Percentiles rank a stretch among this genome's conserved stretches.
These are phyloP conservation scores for Rhizopogon salebrosus DNA, from an alignment of 768 basidiomycete genomes.

Conservation along the genomic window DNA sequence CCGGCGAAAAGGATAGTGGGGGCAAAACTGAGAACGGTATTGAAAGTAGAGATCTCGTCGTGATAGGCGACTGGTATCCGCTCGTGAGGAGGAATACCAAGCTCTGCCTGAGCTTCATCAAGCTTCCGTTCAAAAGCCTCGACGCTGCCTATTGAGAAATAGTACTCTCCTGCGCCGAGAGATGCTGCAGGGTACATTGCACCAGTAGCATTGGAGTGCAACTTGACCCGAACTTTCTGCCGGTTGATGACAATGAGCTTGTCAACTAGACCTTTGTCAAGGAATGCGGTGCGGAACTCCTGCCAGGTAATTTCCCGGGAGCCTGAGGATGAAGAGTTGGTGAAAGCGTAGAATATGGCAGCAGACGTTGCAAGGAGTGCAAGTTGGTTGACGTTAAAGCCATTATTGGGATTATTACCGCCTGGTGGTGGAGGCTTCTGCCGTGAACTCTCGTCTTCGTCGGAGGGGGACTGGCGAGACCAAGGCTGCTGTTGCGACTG, in stretches of 20 bases:
- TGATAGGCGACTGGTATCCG: constrained; percentile 96
- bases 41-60: constrained; percentile 84
- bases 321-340: constrained; percentile 38
- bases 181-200: constrained; percentile 64
- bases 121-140: constrained; percentile 96
- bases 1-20: constrained; percentile 93
- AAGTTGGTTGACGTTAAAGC: constrained; percentile 52
- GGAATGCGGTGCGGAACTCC: constrained; percentile 95
- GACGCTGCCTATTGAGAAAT: constrained; percentile 96
- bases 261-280: constrained; percentile 94
- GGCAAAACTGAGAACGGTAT: constrained; percentile 82
- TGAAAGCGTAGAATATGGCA: constrained; percentile 61
- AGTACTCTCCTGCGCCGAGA: constrained; percentile 60
- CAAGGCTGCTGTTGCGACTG: constrained; percentile 31
- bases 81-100: constrained; percentile 87
- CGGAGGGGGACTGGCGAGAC: constrained; percentile 21
- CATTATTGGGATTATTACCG: constrained; percentile 38
- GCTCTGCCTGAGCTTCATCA: constrained; percentile 87
- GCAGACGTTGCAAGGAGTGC: constrained; percentile 54
- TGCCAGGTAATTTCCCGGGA: constrained; percentile 98
- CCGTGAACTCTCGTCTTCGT: constrained; percentile 28
- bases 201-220: constrained; percentile 86
- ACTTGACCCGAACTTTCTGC: constrained; percentile 82
- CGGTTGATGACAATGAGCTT: constrained; percentile 90
- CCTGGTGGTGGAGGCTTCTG: constrained; percentile 48